phyloP scores from a whole-genome alignment of 2,329 filamentous ascomycete genomes.

The Samsoniella hepiali region DNA sequence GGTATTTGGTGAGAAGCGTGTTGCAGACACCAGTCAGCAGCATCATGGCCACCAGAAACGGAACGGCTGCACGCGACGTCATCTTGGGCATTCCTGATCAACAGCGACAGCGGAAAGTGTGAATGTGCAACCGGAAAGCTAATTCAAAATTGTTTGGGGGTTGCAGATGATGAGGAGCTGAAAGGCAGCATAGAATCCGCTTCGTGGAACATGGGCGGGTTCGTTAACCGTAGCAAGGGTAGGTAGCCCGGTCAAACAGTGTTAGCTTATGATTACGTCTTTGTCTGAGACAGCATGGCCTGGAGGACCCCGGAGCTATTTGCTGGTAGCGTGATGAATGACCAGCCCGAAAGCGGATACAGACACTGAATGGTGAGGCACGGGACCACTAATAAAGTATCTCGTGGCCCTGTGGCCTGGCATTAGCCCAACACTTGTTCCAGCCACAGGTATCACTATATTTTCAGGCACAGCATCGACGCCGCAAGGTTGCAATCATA shows the following conservation, averaged over 20 bases:
- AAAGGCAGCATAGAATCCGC: background rate
- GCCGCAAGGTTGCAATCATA: too few relatives aligned
- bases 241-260: background rate
- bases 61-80: conserved; percentile 69
- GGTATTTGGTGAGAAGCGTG: conserved; percentile 93
- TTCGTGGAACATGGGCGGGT: background rate
- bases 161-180: background rate
- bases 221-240: conserved; percentile 3
- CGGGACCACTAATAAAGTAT: background rate
- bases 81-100: conserved; percentile 43
- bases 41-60: conserved; percentile 93
- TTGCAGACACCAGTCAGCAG: conserved; percentile 94
- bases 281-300: background rate
- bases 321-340: too few relatives aligned
- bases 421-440: too few relatives aligned
- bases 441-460: too few relatives aligned
- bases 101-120: background rate
- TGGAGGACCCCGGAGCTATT: too few relatives aligned
- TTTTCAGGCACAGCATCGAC: too few relatives aligned
- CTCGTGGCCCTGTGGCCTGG: background rate
- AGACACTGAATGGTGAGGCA: background rate
- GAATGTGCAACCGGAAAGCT: background rate
- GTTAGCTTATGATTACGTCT: conserved; percentile 4
- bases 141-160: background rate
- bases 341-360: background rate